Percentiles rank a stretch among this genome's conserved stretches.
Evolutionary conservation across 2,329 filamentous ascomycete species (phyloP).

Genomic region (Fusarium secorum): DNA sequence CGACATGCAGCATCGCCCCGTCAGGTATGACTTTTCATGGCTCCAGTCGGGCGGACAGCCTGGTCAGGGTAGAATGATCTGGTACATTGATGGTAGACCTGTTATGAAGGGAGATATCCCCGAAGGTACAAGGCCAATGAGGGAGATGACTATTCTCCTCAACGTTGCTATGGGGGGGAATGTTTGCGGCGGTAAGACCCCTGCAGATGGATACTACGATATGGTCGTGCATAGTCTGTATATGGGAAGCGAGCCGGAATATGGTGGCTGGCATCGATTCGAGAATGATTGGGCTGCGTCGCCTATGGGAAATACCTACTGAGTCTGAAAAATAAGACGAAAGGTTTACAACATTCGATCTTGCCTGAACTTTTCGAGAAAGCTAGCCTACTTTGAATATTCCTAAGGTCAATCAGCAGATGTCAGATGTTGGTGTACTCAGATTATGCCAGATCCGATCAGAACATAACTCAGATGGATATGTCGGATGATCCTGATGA

Average conservation of each 20-base stretch:
- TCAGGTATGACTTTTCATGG: slow-evolving; percentile 66
- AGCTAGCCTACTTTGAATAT: background rate
- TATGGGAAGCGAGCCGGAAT: slow-evolving; percentile 59
- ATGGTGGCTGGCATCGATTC: slow-evolving; percentile 63
- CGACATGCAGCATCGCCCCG: slow-evolving; percentile 55
- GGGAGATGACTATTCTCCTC: slow-evolving; percentile 64
- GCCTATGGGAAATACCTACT: slow-evolving; percentile 47
- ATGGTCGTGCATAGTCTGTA: slow-evolving; percentile 62
- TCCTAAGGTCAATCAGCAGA: background rate
- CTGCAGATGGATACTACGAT: slow-evolving; percentile 63
- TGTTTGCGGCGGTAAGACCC: slow-evolving; percentile 61
- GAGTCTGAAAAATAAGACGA: background rate
- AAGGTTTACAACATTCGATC: background rate
- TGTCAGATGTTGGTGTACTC: background rate
- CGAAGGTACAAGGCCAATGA: slow-evolving; percentile 59
- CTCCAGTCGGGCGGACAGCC: slow-evolving; percentile 54
- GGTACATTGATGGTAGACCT: slow-evolving; percentile 65
- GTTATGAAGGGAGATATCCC: slow-evolving; percentile 66
- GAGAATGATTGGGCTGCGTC: slow-evolving; percentile 57
- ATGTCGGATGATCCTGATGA: background rate
- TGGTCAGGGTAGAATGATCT: slow-evolving; percentile 59
- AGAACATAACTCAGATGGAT: background rate
- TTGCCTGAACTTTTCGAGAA: accelerated
- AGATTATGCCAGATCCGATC: background rate
- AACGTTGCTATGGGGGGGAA: slow-evolving; percentile 71